Conservation (phyloP, 805 yeast species). For the Myxozyma mucilagina region DNA sequence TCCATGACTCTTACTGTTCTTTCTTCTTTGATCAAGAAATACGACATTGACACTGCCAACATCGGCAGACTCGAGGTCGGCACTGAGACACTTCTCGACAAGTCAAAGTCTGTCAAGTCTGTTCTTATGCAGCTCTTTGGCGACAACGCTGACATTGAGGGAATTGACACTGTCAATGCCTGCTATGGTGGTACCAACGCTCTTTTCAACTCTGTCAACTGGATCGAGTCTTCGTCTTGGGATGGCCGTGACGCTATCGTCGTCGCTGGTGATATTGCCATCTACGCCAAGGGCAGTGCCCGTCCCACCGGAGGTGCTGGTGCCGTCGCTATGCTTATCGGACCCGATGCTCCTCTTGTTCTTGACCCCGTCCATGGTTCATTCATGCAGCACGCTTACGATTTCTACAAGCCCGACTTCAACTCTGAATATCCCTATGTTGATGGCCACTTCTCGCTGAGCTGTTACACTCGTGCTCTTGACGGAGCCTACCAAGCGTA, state of each 20-base stretch:
- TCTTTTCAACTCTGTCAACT: constrained; percentile 86
- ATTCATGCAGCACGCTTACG: constrained; percentile 95
- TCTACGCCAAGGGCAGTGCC: constrained; percentile 95
- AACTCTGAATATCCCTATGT: constrained; percentile 95
- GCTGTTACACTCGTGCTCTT: constrained; percentile 91
- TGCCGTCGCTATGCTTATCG: constrained; percentile 88
- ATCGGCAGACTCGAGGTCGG: constrained; percentile 98
- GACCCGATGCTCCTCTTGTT: constrained; percentile 96
- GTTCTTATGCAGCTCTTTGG: constrained; percentile 92
- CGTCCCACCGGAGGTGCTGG: constrained; percentile 99
- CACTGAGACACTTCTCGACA: constrained; percentile 94
- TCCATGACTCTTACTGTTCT: constrained; percentile 90
- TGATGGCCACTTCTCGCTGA: constrained; percentile 92
- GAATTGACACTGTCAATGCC: constrained; percentile 93
- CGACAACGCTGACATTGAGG: constrained; percentile 88
- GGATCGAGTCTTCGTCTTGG: constrained; percentile 96
- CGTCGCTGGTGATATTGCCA: constrained; percentile 96
- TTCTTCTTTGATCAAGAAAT: constrained; percentile 71
- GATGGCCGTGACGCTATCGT: constrained; percentile 98
- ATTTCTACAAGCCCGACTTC: constrained; percentile 91
- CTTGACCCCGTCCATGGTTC: constrained; percentile 88
- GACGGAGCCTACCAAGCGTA: constrained; percentile 83
- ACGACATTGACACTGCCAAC: constrained; percentile 73
- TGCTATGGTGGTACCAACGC: constrained; percentile 99
- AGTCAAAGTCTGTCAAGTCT: constrained; percentile 94